Conservation (phyloP, 805 yeast genomes). For the Schizosaccharomyces octosporus region DNA sequence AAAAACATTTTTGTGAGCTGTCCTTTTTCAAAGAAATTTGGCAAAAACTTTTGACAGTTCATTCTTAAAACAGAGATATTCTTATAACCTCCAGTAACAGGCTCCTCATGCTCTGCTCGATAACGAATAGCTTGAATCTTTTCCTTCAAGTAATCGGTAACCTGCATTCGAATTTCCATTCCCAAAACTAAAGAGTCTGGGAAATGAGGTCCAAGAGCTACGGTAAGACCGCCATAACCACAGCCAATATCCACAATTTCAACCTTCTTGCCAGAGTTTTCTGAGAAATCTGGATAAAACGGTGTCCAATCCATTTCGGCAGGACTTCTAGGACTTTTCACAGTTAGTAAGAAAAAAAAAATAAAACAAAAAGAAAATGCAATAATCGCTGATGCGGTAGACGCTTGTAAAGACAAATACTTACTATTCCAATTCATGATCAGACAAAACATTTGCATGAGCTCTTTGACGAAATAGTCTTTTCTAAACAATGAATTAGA, state of each 20-base stretch:
- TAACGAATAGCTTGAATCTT: conserved; percentile 70
- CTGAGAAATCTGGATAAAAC: conserved; percentile 13
- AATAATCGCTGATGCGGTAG: not conserved
- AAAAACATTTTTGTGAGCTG: conserved; percentile 67
- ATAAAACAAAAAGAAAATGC: too few species aligned
- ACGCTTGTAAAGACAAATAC: conserved; percentile 1
- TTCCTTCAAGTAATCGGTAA: conserved; percentile 89
- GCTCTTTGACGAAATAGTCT: conserved; percentile 89
- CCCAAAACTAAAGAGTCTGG: conserved; percentile 62
- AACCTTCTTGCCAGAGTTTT: conserved; percentile 26
- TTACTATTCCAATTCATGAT: conserved; percentile 62
- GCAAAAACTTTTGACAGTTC: conserved; percentile 90
- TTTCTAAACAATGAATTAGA: conserved; percentile 14
- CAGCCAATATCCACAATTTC: conserved; percentile 93
- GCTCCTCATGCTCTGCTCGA: conserved; percentile 16
- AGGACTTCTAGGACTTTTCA: conserved; percentile 42
- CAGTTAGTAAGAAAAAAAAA: too few species aligned
- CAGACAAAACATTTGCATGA: conserved; percentile 91
- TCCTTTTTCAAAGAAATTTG: conserved; percentile 67
- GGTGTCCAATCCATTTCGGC: conserved; percentile 66
- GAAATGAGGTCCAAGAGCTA: conserved; percentile 52
- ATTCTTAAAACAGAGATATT: conserved; percentile 81
- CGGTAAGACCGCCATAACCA: conserved; percentile 82
- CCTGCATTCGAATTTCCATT: conserved; percentile 79
- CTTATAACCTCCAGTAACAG: conserved; percentile 26